phyloP scores from a whole-genome alignment of 345 rosid genomes.

The Viola odorata region DNA sequence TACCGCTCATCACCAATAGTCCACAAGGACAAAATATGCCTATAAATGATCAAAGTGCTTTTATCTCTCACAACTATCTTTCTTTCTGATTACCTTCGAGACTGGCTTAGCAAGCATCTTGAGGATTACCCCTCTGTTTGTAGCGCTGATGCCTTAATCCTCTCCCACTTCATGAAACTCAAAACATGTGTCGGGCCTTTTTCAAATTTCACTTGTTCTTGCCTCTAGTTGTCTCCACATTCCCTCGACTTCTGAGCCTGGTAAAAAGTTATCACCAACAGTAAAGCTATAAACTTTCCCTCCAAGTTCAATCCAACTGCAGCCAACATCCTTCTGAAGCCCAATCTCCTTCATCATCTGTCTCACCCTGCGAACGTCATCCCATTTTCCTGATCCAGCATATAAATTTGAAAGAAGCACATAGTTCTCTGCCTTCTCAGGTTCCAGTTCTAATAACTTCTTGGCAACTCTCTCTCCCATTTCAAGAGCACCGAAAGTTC shows the following conservation, averaged over 20 bases:
- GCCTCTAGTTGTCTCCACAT: conserved; percentile 41
- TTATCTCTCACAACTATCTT: conserved; percentile 59
- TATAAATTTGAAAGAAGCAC: conserved; percentile 58
- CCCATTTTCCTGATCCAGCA: conserved; percentile 54
- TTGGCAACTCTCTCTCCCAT: conserved; percentile 49
- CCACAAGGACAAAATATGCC: conserved; percentile 47
- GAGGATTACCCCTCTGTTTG: conserved; percentile 30
- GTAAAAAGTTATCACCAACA: conserved; percentile 28
- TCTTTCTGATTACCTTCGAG: conserved; percentile 39
- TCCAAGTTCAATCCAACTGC: conserved; percentile 66
- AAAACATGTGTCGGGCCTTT: conserved; percentile 39
- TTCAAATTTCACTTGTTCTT: conserved; percentile 40
- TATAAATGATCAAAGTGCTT: conserved; percentile 65
- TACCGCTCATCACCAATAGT: conserved; percentile 28
- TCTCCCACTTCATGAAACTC: conserved; percentile 54
- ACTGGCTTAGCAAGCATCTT: conserved; percentile 51
- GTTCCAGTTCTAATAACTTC: conserved; percentile 47
- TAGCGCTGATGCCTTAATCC: conserved; percentile 17
- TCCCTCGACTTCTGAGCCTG: conserved; percentile 28
- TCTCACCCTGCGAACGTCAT: conserved; percentile 49
- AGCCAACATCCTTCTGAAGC: conserved; percentile 52
- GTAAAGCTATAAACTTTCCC: conserved; percentile 48
- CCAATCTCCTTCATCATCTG: conserved; percentile 49
- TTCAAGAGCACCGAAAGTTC: conserved; percentile 35
- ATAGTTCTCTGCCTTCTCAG: conserved; percentile 48